Percentiles rank a stretch among this genome's conserved stretches.
phyloP scores from a whole-genome alignment of 2,329 filamentous ascomycete species.

The Arthrocladium fulminans region DNA sequence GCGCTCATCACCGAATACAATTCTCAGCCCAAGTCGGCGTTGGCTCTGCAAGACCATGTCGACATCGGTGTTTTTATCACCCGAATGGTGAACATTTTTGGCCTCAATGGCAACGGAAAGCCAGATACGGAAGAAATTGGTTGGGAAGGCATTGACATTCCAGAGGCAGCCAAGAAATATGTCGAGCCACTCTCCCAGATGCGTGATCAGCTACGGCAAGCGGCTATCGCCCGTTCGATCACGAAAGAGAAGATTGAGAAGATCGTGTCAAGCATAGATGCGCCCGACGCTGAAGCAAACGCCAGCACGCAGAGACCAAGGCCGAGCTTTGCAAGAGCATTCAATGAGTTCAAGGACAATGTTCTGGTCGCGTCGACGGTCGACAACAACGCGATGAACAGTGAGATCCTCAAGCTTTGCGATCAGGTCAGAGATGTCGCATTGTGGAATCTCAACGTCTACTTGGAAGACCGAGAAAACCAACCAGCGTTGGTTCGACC shows the following conservation, averaged over 20 bases:
- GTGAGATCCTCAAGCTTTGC: conserved; percentile 65
- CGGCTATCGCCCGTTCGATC: conserved; percentile 43
- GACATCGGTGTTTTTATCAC: conserved; percentile 69
- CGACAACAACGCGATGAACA: conserved; percentile 46
- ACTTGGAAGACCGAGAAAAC: conserved; percentile 69
- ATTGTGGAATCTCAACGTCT: conserved; percentile 73
- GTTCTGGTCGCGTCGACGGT: conserved; percentile 42
- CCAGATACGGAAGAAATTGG: conserved; percentile 42
- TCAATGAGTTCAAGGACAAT: conserved; percentile 21
- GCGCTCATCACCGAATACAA: conserved; percentile 74
- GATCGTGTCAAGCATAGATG: conserved; percentile 27
- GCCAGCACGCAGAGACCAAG: conserved; percentile 15
- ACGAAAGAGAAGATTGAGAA: conserved; percentile 31
- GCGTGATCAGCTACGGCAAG: conserved; percentile 49
- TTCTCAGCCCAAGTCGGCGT: conserved; percentile 36
- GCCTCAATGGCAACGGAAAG: conserved; percentile 46
- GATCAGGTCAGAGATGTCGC: conserved; percentile 73
- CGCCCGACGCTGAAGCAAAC: conserved; percentile 20
- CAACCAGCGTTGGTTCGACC: conserved; percentile 65
- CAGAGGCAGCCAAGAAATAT: conserved; percentile 49
- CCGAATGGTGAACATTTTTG: conserved; percentile 73
- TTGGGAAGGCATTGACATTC: conserved; percentile 58
- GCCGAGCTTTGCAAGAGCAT: conserved; percentile 19
- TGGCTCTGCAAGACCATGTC: conserved; percentile 42
- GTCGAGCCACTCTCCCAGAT: conserved; percentile 51